A percentile compares a stretch with the other conserved stretches of the same genome.
Conservation (phyloP, 176 grass and related monocot genomes). For the Alopecurus myosuroides region DNA sequence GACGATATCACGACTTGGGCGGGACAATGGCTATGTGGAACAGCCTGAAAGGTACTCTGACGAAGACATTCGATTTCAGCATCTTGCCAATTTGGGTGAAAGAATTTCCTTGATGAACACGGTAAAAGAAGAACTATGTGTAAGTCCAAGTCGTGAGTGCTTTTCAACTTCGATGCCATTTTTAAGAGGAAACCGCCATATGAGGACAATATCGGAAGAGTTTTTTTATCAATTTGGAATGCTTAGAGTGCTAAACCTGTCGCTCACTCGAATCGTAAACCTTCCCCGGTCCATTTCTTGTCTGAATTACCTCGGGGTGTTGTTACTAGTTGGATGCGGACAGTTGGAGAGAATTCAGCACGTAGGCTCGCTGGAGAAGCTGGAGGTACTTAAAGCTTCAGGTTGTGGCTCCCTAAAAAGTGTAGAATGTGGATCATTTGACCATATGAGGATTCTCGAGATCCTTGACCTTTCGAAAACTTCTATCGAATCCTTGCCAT, state of each 20-base stretch:
- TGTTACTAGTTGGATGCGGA: slow-evolving; percentile 11
- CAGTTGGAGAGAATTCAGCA: slow-evolving; percentile 14
- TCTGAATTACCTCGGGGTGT: not conserved
- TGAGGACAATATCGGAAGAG: not conserved
- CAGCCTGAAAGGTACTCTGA: not conserved
- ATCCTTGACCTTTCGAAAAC: slow-evolving; percentile 22
- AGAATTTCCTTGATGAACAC: slow-evolving; percentile 1
- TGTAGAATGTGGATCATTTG: slow-evolving; percentile 5
- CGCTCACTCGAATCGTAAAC: not conserved
- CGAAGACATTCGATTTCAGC: not conserved
- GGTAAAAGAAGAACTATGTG: not conserved
- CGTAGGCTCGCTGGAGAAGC: not conserved
- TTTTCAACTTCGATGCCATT: not conserved
- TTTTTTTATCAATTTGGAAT: not conserved
- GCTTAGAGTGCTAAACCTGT: not conserved
- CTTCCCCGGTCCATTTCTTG: not conserved
- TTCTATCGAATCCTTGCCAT: not conserved
- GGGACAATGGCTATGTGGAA: not conserved
- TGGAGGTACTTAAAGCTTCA: slow-evolving; percentile 16
- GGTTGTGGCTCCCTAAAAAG: not conserved
- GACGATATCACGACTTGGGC: not conserved
- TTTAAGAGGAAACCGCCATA: slow-evolving; percentile 11
- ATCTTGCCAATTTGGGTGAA: not conserved
- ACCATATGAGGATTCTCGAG: slow-evolving; percentile 1
- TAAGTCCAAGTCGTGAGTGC: not conserved